A percentile compares a stretch with the other conserved stretches of the same genome.
Conservation (phyloP, 108 stramenopile genomes). For the Aurantiochytrium sp. region DNA sequence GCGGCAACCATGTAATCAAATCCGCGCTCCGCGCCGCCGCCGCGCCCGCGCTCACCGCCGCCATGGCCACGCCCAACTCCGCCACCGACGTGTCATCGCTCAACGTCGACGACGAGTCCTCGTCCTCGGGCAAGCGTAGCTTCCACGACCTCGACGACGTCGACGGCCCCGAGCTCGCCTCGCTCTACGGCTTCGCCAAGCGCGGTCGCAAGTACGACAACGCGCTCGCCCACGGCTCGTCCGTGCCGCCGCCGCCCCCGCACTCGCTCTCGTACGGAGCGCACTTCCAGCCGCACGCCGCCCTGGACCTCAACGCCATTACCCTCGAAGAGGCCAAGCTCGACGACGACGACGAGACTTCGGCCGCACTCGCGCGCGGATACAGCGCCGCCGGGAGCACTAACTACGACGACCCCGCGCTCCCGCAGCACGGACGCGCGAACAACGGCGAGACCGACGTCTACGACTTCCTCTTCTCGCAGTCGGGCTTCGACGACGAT, state of each 20-base stretch:
- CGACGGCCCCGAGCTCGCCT: not conserved
- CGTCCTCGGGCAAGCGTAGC: not conserved
- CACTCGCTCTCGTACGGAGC: too few species aligned
- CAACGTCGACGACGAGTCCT: not conserved
- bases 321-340: not conserved
- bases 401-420: not conserved
- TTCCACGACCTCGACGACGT: not conserved
- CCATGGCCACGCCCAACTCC: not conserved
- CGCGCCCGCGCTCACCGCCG: not conserved
- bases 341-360: not conserved
- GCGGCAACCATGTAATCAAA: too few species aligned
- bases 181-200: too few species aligned
- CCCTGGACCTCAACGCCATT: too few species aligned
- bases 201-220: too few species aligned
- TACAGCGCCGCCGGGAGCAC: not conserved
- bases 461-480: not conserved
- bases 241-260: too few species aligned
- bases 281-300: too few species aligned
- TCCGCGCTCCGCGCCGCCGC: not conserved
- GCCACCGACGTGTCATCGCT: not conserved
- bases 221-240: too few species aligned
- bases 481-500: too few species aligned
- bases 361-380: not conserved
- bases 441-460: not conserved
- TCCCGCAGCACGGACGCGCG: not conserved